Conservation (phyloP, 106 monocot genomes). For the Dendrobium officinale region DNA sequence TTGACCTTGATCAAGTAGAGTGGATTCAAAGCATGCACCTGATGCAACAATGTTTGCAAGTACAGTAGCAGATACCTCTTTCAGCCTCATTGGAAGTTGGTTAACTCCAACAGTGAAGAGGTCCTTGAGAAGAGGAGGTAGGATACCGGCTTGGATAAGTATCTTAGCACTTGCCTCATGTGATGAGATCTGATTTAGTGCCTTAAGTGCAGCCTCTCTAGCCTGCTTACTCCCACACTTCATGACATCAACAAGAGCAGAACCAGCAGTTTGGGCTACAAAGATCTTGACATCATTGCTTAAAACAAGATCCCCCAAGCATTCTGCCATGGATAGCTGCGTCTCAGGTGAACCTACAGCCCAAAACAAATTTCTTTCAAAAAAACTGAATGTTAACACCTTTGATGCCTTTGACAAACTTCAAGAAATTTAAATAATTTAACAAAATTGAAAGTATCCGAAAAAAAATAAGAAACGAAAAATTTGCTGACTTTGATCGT, state of each 20-base stretch:
- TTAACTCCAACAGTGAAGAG: constrained; percentile 56
- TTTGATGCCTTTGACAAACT: neutral
- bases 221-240: constrained; percentile 49
- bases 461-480: neutral
- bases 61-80: constrained; percentile 67
- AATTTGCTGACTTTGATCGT: neutral
- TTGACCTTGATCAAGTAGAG: constrained; percentile 42
- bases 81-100: constrained; percentile 61
- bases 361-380: neutral
- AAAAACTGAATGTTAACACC: neutral
- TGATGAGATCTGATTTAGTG: constrained; percentile 68
- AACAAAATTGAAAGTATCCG: neutral
- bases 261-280: constrained; percentile 61
- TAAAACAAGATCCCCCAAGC: constrained; percentile 66
- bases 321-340: constrained; percentile 58
- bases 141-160: constrained; percentile 52
- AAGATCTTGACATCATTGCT: constrained; percentile 73
- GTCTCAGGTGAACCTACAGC: constrained; percentile 49
- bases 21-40: constrained; percentile 49
- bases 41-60: constrained; percentile 58
- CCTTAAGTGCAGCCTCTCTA: constrained; percentile 60
- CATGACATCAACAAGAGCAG: constrained; percentile 66
- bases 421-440: neutral
- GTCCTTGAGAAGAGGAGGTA: constrained; percentile 64
- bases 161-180: constrained; percentile 55